Base-by-base conservation (phyloP, 2,329 filamentous ascomycete species). In the Purpureocillium takamizusanense region DNA sequence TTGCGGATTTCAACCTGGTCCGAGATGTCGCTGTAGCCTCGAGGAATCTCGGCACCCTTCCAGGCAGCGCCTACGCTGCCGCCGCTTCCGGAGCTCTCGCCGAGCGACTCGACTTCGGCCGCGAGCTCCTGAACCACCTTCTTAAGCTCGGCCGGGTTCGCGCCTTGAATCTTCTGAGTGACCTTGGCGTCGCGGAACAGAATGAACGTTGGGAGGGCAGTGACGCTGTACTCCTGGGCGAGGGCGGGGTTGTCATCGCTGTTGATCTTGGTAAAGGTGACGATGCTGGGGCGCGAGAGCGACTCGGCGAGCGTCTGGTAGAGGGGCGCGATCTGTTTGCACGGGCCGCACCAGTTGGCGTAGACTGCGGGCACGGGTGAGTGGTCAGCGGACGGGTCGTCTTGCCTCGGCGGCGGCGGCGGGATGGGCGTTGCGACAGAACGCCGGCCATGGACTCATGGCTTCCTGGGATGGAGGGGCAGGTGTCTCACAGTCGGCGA, bases 201-300 rank as follows among this genome's bases (percentile, higher is more conserved):
- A 54, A 97, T 75, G 61, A 97, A 95, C n/a, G 89, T 94, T 8
- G 92, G 92, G 56, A 90, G 80, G 62, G 77, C 75, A 15, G 78
- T 80, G 54, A 97, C 72, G 46, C 70, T 69, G 65, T 94, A 92
- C 48, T 79, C 76, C 43, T 74, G 57, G 13, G 85, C 78, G 46
- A 97, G 76, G 29, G 86, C 78, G 52, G 78, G 70, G 57, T 92
- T 83, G 36, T 72, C 62, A 50, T 95, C 87, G 43, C 78, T 83
- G 69, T 97, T 81, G 66, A 95, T 74, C 67, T 92, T 95, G 58
- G 79, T 78, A 59, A 97, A 95, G 27, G 81, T 85, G 51, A 95
- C 81, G 47, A 74, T 68, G 49, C 81, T 78, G 13, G 82, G 75
- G 37, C 79, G 75, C 14, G 86, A 83, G 33, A 94, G 73, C 44